phyloP scores from a whole-genome alignment of 257 asterid species.

The Przewalskia tangutica region DNA sequence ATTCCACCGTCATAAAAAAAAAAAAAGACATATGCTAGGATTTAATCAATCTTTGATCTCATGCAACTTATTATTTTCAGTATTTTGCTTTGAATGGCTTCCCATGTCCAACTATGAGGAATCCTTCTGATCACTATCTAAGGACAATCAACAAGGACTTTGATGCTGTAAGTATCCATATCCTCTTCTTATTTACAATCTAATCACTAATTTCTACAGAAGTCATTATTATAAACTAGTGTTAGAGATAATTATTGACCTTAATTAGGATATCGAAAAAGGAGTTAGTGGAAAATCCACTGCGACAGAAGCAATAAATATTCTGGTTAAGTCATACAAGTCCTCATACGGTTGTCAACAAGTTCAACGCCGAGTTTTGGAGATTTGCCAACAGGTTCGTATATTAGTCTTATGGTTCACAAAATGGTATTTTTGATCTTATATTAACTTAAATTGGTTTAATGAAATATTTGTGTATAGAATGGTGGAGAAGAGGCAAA shows the following conservation, averaged over 20 bases:
- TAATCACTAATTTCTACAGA: neutral
- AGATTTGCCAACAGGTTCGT: constrained; percentile 30
- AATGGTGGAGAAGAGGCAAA: constrained; percentile 17
- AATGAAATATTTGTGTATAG: too few relatives aligned
- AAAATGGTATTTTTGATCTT: too few relatives aligned
- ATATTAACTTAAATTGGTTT: too few relatives aligned
- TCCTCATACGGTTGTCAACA: constrained; percentile 27
- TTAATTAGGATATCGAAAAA: constrained; percentile 44
- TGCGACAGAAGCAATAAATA: constrained; percentile 29
- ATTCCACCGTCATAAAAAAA: too few relatives aligned
- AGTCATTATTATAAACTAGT: too few relatives aligned
- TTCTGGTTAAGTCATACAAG: constrained; percentile 37
- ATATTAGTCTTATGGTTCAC: too few relatives aligned
- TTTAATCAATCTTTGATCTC: too few relatives aligned
- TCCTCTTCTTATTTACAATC: neutral
- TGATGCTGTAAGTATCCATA: constrained; percentile 22
- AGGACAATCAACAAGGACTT: constrained; percentile 56
- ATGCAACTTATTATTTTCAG: too few relatives aligned
- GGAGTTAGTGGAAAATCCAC: constrained; percentile 23
- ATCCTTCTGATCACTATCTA: constrained; percentile 56
- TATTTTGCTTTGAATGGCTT: constrained; percentile 45
- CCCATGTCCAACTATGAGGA: constrained; percentile 53
- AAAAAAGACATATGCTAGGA: too few relatives aligned
- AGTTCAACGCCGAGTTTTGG: constrained; percentile 25
- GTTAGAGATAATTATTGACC: neutral